Evolutionary conservation across 192 early-diverging fungal genomes (phyloP).

Genomic region (Coemansia pectinata): DNA sequence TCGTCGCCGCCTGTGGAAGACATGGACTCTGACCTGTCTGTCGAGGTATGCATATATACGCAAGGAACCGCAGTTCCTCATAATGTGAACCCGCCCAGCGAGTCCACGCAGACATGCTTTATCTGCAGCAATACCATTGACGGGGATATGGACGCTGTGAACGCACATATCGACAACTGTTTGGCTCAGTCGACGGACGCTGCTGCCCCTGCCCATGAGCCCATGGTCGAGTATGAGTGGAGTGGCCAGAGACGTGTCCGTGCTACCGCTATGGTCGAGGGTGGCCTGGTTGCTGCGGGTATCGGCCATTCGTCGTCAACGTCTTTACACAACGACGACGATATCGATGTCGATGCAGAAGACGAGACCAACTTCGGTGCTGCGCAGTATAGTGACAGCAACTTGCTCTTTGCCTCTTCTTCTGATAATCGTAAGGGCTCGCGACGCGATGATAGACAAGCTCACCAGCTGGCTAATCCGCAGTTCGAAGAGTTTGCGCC

Average conservation of each 20-base stretch:
- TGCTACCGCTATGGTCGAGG: slow-evolving; percentile 79
- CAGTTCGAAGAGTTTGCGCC: slow-evolving; percentile 18
- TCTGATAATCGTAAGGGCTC: slow-evolving; percentile 14
- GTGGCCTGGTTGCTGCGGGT: slow-evolving; percentile 50
- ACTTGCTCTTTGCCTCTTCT: slow-evolving; percentile 46
- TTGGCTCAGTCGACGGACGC: slow-evolving; percentile 29
- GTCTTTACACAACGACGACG: slow-evolving; percentile 69
- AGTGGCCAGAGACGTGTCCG: slow-evolving; percentile 78
- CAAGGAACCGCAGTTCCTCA: slow-evolving; percentile 20
- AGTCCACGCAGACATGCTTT: slow-evolving; percentile 17
- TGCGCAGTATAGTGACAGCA: slow-evolving; percentile 72
- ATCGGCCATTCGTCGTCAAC: slow-evolving; percentile 30
- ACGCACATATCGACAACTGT: slow-evolving; percentile 79
- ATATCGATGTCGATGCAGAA: slow-evolving; percentile 72
- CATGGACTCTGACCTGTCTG: slow-evolving; percentile 20
- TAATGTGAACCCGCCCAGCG: not conserved
- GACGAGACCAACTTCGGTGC: slow-evolving; percentile 71
- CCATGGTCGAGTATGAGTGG: slow-evolving; percentile 80
- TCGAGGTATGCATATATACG: slow-evolving; percentile 29
- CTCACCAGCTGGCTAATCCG: slow-evolving; percentile 49
- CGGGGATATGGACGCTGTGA: slow-evolving; percentile 60
- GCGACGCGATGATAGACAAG: slow-evolving; percentile 32
- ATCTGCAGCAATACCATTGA: slow-evolving; percentile 19
- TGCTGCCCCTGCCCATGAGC: slow-evolving; percentile 5
- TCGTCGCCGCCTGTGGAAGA: slow-evolving; percentile 2